Evolutionary conservation across 1,284 basidiomycete genomes (phyloP), one percentile per base, ranked within the genome.

Genomic region (Exobasidium rhododendri): DNA sequence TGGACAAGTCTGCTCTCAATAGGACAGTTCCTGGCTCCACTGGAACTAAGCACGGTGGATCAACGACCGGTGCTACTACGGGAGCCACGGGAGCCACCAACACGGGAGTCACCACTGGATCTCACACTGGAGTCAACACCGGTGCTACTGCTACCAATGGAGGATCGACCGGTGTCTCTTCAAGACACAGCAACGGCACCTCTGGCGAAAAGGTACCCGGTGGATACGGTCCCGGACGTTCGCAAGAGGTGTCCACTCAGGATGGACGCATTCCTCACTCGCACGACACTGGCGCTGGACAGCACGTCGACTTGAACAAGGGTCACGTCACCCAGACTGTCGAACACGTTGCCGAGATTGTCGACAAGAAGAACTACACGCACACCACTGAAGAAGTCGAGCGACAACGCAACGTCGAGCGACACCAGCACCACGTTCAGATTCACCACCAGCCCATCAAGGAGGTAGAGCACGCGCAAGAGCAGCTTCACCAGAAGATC

Each of bases 361-460:
- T 73, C 1, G 70, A 72, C 61, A 65, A 74, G 58, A 71, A 64
- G 5, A 73, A 70, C 61, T 73, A 79, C 66, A 67, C 66, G 20
- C 79, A 80, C 68, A 75, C 78, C 66, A 66, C 75, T 6, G 78
- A 80, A 70, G 79, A 80, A 67, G 69, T 80, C 24, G 46, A 64
- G 35, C 78, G 76, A 30, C 63, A 78, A 67, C 70, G 71, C 56
- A 77, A 80, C 65, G 68, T 78, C 59, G 70, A 80, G 57, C 70
- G 73, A 5, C 79, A 80, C 70, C 63, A 74, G 26, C 75, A 78
- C 70, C 73, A 78, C 69, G 61, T 78, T 46, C 76, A 77, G 72
- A 77, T 77, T 70, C 79, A 80, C 73, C 69, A 69, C 45, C 78
- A 80, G 70, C 78, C 77, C 44, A 70, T 80, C 7, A 56, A 72